Conservation (phyloP, 352 stramenopile species). For the Pythium sp. region DNA sequence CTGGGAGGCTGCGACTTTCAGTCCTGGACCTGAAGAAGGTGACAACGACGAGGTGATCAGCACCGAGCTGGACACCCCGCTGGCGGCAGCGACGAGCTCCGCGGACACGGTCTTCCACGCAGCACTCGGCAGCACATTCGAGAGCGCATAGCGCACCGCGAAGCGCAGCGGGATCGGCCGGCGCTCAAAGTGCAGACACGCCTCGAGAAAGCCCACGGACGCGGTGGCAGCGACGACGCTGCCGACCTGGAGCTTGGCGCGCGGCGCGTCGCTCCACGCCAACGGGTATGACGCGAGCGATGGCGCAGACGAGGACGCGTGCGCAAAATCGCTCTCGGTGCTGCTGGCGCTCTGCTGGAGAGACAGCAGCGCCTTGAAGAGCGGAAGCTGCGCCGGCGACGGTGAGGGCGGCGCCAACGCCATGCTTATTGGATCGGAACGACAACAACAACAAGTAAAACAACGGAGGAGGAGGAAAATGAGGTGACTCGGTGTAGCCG, state of each 20-base stretch:
- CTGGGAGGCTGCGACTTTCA: neutral
- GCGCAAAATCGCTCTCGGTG: conserved; percentile 14
- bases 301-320: neutral
- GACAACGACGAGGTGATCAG: conserved; percentile 25
- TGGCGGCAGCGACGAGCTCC: conserved; percentile 40
- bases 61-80: conserved; percentile 26
- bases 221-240: conserved; percentile 29
- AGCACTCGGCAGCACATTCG: conserved; percentile 57
- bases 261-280: neutral
- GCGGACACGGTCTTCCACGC: conserved; percentile 56
- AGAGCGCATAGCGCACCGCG: conserved; percentile 49
- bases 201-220: conserved; percentile 60
- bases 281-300: neutral
- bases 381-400: neutral
- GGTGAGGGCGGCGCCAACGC: neutral
- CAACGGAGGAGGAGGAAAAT: neutral
- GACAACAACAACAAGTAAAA: too few species aligned
- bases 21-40: neutral
- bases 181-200: conserved; percentile 49
- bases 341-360: neutral
- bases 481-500: neutral
- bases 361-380: conserved; percentile 1
- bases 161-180: conserved; percentile 70
- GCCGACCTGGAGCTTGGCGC: conserved; percentile 18
- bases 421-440: neutral